Conservation (phyloP, 768 basidiomycete species). For the Suillus fuscotomentosus region DNA sequence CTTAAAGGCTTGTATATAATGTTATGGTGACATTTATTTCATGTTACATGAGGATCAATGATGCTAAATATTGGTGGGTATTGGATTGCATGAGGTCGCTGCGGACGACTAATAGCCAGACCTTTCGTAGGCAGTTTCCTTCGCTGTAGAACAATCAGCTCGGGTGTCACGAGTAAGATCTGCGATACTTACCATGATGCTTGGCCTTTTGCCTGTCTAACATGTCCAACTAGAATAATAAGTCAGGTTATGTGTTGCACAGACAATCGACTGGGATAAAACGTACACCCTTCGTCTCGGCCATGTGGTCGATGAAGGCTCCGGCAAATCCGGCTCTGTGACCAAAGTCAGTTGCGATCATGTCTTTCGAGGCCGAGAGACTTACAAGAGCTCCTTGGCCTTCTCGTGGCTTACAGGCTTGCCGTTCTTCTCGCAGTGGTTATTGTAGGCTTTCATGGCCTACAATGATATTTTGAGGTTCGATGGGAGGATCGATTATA, state of each 20-base stretch:
- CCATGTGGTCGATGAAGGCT: constrained; percentile 48
- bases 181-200: constrained; percentile 26
- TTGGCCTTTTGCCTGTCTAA: constrained; percentile 45
- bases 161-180: neutral
- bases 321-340: constrained; percentile 54
- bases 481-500: neutral
- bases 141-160: constrained; percentile 9
- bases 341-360: neutral
- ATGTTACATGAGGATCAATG: neutral
- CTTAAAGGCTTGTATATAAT: neutral
- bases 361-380: neutral
- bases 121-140: neutral
- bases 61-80: neutral
- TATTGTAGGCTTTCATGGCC: constrained; percentile 65
- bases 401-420: constrained; percentile 46
- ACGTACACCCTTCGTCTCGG: constrained; percentile 59
- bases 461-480: constrained; percentile 18
- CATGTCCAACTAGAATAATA: constrained; percentile 37
- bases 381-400: constrained; percentile 56
- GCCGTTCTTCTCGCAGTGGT: constrained; percentile 51
- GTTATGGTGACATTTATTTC: neutral
- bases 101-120: neutral
- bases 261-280: neutral
- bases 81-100: neutral
- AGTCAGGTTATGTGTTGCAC: neutral